Conservation (phyloP, 352 stramenopile species). For the Phytophthora europaea region DNA sequence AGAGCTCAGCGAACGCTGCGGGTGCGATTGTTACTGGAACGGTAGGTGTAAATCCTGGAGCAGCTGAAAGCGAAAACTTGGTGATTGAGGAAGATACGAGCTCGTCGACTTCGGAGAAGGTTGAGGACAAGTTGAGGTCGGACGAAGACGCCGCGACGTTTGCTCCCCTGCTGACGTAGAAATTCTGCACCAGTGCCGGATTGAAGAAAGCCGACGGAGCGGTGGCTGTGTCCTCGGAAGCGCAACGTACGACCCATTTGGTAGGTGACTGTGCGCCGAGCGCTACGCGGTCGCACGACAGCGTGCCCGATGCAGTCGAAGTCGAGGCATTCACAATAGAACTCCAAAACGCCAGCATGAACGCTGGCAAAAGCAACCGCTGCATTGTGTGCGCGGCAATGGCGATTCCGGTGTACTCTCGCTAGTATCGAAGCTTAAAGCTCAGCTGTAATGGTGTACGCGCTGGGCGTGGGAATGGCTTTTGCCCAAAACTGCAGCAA, state of each 20-base stretch:
- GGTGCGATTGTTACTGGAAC: constrained; percentile 45
- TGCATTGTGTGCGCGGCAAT: constrained; percentile 24
- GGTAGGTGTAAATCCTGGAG: constrained; percentile 42
- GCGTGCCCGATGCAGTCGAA: constrained; percentile 14
- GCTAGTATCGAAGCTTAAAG: constrained; percentile 11
- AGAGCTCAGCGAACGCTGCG: constrained; percentile 54
- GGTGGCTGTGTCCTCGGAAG: constrained; percentile 3
- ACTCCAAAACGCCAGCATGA: constrained; percentile 12
- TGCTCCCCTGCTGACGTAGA: constrained; percentile 34
- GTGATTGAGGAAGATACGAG: constrained; percentile 53
- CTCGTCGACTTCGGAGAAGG: constrained; percentile 43
- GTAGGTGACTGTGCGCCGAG: constrained; percentile 39
- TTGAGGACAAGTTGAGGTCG: constrained; percentile 48
- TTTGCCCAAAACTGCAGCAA: constrained; percentile 16
- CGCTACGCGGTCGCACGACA: constrained; percentile 36
- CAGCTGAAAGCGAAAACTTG: constrained; percentile 51
- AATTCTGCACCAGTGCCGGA: constrained; percentile 41
- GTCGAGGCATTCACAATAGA: background rate
- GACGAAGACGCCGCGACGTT: constrained; percentile 28
- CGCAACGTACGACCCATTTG: constrained; percentile 48
- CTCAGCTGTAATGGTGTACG: constrained; percentile 24
- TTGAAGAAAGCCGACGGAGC: constrained; percentile 40
- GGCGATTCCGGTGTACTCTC: constrained; percentile 12
- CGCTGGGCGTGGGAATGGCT: constrained; percentile 28
- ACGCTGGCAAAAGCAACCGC: constrained; percentile 7